phyloP scores from a whole-genome alignment of 495 filamentous ascomycete species.

The Friedmanniomyces endolithicus region DNA sequence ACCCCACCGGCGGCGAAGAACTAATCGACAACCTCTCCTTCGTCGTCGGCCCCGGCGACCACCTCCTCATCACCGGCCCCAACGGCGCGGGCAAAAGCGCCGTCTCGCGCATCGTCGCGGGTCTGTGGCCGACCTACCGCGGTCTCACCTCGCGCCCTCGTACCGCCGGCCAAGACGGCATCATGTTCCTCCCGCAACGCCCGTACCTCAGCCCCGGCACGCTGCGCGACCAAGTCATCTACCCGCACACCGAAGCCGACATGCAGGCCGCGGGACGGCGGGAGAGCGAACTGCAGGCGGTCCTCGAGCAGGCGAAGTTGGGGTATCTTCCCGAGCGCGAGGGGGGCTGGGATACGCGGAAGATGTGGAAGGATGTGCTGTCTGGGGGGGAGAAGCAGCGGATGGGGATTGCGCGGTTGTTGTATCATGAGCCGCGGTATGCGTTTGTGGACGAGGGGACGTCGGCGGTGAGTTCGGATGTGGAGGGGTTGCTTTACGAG shows the following conservation, averaged over 20 bases:
- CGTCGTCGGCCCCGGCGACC: conserved; percentile 78
- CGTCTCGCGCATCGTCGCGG: conserved; percentile 78
- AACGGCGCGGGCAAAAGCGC: conserved; percentile 93
- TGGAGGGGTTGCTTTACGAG: conserved; percentile 89
- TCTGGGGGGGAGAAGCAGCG: conserved; percentile 98
- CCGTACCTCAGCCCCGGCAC: conserved; percentile 94
- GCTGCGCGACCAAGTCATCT: conserved; percentile 92
- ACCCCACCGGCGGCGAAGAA: conserved; percentile 77
- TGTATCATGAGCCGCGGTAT: conserved; percentile 91
- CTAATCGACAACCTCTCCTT: conserved; percentile 79
- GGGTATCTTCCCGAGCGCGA: conserved; percentile 85
- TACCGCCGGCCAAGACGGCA: conserved; percentile 67
- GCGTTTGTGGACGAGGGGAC: conserved; percentile 94
- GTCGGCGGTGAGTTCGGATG: conserved; percentile 81
- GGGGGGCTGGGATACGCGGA: conserved; percentile 90
- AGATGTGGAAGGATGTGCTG: conserved; percentile 97
- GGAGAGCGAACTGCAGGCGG: conserved; percentile 59
- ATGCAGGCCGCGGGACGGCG: conserved; percentile 70
- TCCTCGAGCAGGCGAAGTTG: conserved; percentile 70
- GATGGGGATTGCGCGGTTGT: conserved; percentile 73
- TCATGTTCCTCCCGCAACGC: conserved; percentile 95
- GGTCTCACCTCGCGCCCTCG: conserved; percentile 80
- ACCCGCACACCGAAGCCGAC: conserved; percentile 86
- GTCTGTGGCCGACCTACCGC: conserved; percentile 92
- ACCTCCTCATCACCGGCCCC: conserved; percentile 85